Conservation (phyloP, 805 yeast genomes). For the Suhomyces tanzawaensis region DNA sequence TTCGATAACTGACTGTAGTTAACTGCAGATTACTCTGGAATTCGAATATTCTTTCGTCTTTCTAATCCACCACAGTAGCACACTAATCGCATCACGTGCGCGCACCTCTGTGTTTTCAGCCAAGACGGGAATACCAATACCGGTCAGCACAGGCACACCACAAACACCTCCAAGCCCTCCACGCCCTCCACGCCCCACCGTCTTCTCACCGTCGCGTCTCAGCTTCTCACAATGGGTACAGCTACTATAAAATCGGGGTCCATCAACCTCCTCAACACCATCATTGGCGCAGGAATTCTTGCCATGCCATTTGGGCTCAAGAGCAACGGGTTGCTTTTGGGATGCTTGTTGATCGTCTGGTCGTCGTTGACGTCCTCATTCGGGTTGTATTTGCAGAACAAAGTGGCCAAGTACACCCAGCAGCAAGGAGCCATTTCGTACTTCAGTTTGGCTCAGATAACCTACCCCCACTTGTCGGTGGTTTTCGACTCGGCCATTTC, state of each 20-base stretch:
- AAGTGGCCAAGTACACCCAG: conserved; percentile 52
- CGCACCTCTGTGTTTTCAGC: too few species aligned
- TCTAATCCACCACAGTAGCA: too few species aligned
- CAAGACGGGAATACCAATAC: too few species aligned
- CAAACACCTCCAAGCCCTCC: background rate
- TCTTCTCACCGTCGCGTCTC: too few species aligned
- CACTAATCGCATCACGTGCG: too few species aligned
- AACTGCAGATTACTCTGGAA: too few species aligned
- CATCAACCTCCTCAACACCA: conserved; percentile 69
- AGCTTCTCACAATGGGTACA: conserved; percentile 16
- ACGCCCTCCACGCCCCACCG: too few species aligned
- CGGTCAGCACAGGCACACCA: background rate
- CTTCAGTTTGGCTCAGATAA: conserved; percentile 49
- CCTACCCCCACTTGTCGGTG: conserved; percentile 68
- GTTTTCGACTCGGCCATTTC: conserved; percentile 75
- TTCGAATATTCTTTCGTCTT: too few species aligned
- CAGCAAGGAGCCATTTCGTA: conserved; percentile 43
- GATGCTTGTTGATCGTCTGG: conserved; percentile 50
- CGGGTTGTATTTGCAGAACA: conserved; percentile 63
- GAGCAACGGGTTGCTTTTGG: conserved; percentile 63
- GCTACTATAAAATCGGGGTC: conserved; percentile 24
- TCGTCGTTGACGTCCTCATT: conserved; percentile 67
- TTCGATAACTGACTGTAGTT: too few species aligned
- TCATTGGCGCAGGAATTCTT: conserved; percentile 76
- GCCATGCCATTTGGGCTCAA: conserved; percentile 74